A percentile compares a stretch with the other conserved stretches of the same genome.
phyloP scores from a whole-genome alignment of 2,329 filamentous ascomycete species.

The Nectriaceae sp. region DNA sequence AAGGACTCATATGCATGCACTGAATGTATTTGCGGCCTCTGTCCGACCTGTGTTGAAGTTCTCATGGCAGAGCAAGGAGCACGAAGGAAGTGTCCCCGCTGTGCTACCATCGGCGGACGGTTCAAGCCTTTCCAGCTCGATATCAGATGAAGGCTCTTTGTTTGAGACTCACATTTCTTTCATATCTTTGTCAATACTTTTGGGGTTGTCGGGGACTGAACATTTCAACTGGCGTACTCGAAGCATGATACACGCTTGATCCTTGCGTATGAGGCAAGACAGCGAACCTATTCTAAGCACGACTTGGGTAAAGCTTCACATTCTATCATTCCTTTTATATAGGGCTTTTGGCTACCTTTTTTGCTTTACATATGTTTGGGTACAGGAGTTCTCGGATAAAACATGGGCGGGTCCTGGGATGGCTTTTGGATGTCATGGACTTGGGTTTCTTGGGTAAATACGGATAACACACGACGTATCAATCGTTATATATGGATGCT shows the following conservation, averaged over 20 bases:
- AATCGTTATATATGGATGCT: conserved; percentile 26
- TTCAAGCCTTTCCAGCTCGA: conserved; percentile 88
- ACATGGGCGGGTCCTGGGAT: neutral
- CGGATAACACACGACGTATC: conserved; percentile 15
- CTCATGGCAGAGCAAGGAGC: conserved; percentile 76
- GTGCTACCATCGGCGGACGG: conserved; percentile 74
- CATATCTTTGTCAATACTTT: conserved; percentile 7
- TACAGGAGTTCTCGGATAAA: conserved; percentile 26
- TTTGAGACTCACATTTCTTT: conserved; percentile 19
- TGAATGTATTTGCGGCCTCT: conserved; percentile 93
- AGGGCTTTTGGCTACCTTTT: neutral
- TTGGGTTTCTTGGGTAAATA: conserved; percentile 7
- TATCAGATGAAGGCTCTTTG: conserved; percentile 58
- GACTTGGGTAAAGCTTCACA: conserved; percentile 14
- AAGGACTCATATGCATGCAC: conserved; percentile 91
- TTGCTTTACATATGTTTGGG: conserved; percentile 20
- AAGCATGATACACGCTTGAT: conserved; percentile 24
- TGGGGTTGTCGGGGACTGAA: conserved; percentile 13
- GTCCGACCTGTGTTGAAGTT: conserved; percentile 82
- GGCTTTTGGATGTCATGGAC: neutral
- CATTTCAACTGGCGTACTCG: conserved; percentile 29
- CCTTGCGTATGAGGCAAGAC: conserved; percentile 21
- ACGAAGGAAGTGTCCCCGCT: conserved; percentile 75
- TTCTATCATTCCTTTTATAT: conserved; percentile 3
- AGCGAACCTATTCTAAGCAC: conserved; percentile 21